Conservation (phyloP, 2,329 filamentous ascomycete genomes). For the Laburnicola sp. region DNA sequence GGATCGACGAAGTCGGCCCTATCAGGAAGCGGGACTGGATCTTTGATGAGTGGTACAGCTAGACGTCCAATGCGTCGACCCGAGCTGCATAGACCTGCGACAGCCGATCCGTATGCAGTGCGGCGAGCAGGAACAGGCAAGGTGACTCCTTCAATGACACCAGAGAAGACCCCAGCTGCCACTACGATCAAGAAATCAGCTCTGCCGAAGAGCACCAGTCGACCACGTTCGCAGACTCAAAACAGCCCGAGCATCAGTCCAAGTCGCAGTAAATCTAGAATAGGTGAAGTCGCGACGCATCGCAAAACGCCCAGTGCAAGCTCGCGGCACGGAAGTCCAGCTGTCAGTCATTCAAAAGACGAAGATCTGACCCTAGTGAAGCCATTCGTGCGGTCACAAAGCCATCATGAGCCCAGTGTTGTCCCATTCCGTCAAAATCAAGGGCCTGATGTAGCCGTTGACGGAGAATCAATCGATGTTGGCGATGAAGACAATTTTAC, state of each 20-base stretch:
- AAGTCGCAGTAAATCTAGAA: conserved; percentile 41
- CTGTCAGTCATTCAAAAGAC: conserved; percentile 43
- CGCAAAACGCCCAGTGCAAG: conserved; percentile 35
- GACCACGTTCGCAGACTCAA: conserved; percentile 39
- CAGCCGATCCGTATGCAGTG: conserved; percentile 57
- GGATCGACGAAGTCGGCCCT: conserved; percentile 38
- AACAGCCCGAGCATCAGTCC: conserved; percentile 43
- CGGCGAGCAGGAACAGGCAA: conserved; percentile 41
- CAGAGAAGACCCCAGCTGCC: conserved; percentile 49
- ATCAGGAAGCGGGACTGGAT: conserved; percentile 42
- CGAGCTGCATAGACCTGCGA: conserved; percentile 55
- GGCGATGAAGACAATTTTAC: conserved; percentile 55
- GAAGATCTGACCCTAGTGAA: conserved; percentile 55
- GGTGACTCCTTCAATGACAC: conserved; percentile 53
- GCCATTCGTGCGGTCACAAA: conserved; percentile 46
- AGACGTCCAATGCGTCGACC: conserved; percentile 53
- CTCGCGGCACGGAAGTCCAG: conserved; percentile 38
- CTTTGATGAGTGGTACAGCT: conserved; percentile 63
- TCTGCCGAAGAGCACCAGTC: conserved; percentile 34
- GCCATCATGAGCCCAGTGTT: conserved; percentile 31
- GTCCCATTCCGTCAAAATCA: conserved; percentile 44
- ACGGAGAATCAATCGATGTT: conserved; percentile 42
- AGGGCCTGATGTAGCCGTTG: conserved; percentile 45
- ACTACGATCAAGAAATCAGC: conserved; percentile 44
- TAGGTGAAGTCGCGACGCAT: conserved; percentile 32